Base-by-base conservation (phyloP, 306 rosid species). In the Cucurbita pepo region DNA sequence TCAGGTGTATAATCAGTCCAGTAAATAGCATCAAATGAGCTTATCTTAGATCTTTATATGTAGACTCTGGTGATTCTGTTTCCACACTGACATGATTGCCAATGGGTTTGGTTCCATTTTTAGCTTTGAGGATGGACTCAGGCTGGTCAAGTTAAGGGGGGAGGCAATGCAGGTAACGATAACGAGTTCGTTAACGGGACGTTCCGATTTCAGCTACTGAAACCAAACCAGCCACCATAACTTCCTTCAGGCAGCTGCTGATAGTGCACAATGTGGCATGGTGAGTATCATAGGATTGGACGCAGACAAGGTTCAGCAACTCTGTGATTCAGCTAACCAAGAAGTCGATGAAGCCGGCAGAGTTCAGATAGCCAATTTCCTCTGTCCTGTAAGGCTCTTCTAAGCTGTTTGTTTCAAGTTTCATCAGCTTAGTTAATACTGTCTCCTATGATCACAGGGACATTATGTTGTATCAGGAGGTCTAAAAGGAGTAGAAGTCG, bases 121-220 rank as follows among this genome's bases (percentile, higher is more conserved):
- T 51, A 94, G 99, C 87, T 95, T 95, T 67, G 99, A 95, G 88
- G 99, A 95, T 84, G 99, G 99, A 60, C 96, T 95, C 73, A 89
- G 85, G 82, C 84, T 95, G 82, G 99, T 95, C 81, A 95, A 95
- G 86, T 81, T 95, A 81, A 81, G 97, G 75, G 99, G 99, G 80
- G 99, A 89, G 81, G 97, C 96, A 62, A 95, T 95, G 99, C 99
- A 95, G 99, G 99, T 89, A 86, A 72, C 3, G 12, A 62, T 76
- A 63, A 40, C 54, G 52, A 40, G 74, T 69, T 76, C 82, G 38
- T 53, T 34, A 72, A 21, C 45, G 74, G 75, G 75, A 54, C 73
- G 14, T 78, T 30, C 48, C 1, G 4, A 52, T 5, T 54, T 59
- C 65, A 22, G 59, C 55, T 40, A 74, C 21, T 10, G 12, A 36